These are phyloP conservation scores for Mortierella alpina DNA, from an alignment of 192 early-diverging fungal genomes.

Conservation along the genomic window DNA sequence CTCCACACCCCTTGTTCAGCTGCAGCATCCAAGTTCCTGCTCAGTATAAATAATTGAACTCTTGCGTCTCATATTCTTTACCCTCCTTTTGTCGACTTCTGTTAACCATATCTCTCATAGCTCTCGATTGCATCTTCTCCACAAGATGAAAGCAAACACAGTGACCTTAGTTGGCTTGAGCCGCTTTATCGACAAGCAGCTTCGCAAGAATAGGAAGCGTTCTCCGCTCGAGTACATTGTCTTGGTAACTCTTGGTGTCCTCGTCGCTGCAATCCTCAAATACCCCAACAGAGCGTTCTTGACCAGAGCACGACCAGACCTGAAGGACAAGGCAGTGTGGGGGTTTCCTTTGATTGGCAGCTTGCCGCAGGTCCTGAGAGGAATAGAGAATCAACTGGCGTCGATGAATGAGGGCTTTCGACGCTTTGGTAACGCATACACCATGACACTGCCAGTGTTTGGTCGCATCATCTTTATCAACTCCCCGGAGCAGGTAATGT, in stretches of 20 bases:
- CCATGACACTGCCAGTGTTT: slow-evolving; percentile 31
- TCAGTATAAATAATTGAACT: neutral
- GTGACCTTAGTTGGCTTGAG: slow-evolving; percentile 28
- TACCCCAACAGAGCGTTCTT: slow-evolving; percentile 43
- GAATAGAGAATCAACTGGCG: neutral
- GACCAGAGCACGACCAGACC: slow-evolving; percentile 25
- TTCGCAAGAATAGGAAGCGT: slow-evolving; percentile 15
- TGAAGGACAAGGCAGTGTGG: slow-evolving; percentile 8
- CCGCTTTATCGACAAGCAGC: slow-evolving; percentile 19
- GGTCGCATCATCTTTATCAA: slow-evolving; percentile 41
- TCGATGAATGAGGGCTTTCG: neutral
- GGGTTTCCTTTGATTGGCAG: slow-evolving; percentile 41
- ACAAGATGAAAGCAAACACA: too few relatives aligned
- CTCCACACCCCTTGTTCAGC: neutral
- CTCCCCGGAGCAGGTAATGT: slow-evolving; percentile 6
- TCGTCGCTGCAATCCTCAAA: slow-evolving; percentile 24
- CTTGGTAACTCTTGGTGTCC: slow-evolving; percentile 21
- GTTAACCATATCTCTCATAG: too few relatives aligned
- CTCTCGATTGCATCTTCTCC: too few relatives aligned
- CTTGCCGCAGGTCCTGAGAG: neutral
- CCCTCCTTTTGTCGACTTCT: too few relatives aligned
- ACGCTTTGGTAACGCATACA: neutral
- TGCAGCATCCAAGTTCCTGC: neutral
- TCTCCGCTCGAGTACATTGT: slow-evolving; percentile 27
- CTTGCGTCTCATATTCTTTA: neutral